Evolutionary conservation across 2,329 filamentous ascomycete genomes (phyloP).

Genomic region (Didymella exigua): DNA sequence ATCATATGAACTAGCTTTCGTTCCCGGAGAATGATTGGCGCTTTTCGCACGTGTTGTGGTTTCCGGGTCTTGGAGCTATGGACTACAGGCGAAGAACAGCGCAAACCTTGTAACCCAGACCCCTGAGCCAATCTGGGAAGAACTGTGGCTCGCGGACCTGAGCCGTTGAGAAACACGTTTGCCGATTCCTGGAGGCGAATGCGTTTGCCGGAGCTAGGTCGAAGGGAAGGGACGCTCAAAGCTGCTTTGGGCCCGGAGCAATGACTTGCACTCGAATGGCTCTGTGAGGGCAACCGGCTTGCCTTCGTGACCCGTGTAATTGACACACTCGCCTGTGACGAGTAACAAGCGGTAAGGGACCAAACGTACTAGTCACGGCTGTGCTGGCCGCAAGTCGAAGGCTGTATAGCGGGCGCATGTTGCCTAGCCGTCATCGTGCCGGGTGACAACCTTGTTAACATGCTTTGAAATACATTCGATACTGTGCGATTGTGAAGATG

Average conservation of each 20-base stretch:
- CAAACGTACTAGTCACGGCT: background rate
- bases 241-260: conserved; percentile 13
- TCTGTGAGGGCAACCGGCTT: background rate
- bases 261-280: background rate
- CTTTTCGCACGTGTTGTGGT: background rate
- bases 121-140: background rate
- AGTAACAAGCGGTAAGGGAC: background rate
- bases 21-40: conserved; percentile 2
- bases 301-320: background rate
- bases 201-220: background rate
- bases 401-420: background rate
- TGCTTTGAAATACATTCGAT: background rate
- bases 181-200: conserved; percentile 8
- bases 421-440: background rate
- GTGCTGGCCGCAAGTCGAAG: background rate
- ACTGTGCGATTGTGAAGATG: background rate
- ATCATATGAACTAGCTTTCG: background rate
- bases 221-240: background rate
- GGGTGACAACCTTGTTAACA: background rate
- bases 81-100: background rate
- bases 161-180: conserved; percentile 6
- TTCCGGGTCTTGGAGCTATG: background rate
- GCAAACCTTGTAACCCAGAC: conserved; percentile 1
- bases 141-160: conserved; percentile 8
- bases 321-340: background rate